Percentiles rank a stretch among this genome's conserved stretches.
phyloP scores from a whole-genome alignment of 2,329 filamentous ascomycete genomes.

The Botrytis hyacinthi region DNA sequence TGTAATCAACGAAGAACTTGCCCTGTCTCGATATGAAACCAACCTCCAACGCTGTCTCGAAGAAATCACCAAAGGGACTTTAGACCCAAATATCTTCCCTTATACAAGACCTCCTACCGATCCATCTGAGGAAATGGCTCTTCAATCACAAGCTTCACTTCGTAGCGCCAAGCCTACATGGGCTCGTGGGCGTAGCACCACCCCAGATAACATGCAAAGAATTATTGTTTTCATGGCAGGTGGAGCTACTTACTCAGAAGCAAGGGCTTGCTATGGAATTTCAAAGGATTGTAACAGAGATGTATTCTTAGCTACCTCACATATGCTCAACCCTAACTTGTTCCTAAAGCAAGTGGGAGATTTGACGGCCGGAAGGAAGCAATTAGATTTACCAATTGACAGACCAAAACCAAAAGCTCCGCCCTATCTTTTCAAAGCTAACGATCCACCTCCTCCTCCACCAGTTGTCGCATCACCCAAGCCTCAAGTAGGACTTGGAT shows the following conservation, averaged over 20 bases:
- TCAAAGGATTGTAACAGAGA: slow-evolving; percentile 72
- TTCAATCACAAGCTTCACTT: slow-evolving; percentile 67
- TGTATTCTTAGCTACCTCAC: slow-evolving; percentile 82
- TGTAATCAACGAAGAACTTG: slow-evolving; percentile 69
- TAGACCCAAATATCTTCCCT: slow-evolving; percentile 68
- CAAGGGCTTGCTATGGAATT: slow-evolving; percentile 84
- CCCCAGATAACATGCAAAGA: slow-evolving; percentile 79
- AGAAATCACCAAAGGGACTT: slow-evolving; percentile 61
- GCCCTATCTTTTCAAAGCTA: slow-evolving; percentile 78
- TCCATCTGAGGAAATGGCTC: slow-evolving; percentile 56
- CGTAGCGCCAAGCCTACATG: slow-evolving; percentile 92
- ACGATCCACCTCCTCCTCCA: slow-evolving; percentile 51
- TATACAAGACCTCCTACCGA: slow-evolving; percentile 69
- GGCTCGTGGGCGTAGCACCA: slow-evolving; percentile 77
- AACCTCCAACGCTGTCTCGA: slow-evolving; percentile 82
- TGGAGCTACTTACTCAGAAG: slow-evolving; percentile 90
- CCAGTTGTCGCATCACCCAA: slow-evolving; percentile 29
- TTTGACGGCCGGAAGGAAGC: slow-evolving; percentile 70
- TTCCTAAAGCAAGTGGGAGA: slow-evolving; percentile 83
- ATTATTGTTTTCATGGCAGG: slow-evolving; percentile 94
- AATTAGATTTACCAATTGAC: slow-evolving; percentile 78
- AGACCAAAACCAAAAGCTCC: slow-evolving; percentile 78
- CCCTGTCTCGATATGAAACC: slow-evolving; percentile 83
- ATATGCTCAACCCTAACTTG: slow-evolving; percentile 84
- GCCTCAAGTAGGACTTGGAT: slow-evolving; percentile 5